Conservation (phyloP, 306 rosid genomes). For the Fragaria iinumae region DNA sequence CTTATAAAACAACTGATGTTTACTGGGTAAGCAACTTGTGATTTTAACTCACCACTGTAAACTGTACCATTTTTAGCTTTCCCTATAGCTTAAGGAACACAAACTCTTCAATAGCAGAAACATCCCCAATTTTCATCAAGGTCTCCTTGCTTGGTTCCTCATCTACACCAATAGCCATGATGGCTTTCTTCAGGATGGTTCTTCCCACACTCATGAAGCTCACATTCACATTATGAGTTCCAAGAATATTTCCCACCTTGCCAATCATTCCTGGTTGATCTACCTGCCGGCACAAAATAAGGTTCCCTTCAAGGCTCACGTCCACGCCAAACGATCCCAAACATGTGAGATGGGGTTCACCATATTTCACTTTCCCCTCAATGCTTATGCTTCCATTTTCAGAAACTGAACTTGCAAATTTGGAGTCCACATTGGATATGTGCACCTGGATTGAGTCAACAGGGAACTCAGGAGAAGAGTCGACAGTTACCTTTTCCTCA, state of each 20-base stretch:
- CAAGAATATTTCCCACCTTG: slow-evolving; percentile 70
- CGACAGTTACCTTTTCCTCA: slow-evolving; percentile 56
- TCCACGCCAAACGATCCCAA: slow-evolving; percentile 74
- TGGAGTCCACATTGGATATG: slow-evolving; percentile 62
- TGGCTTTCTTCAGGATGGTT: slow-evolving; percentile 52
- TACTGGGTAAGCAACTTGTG: background rate
- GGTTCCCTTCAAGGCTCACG: slow-evolving; percentile 84
- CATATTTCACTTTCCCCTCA: slow-evolving; percentile 83
- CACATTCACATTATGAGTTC: slow-evolving; percentile 67
- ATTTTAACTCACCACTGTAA: slow-evolving; percentile 5
- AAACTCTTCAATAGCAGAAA: slow-evolving; percentile 76
- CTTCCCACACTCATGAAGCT: slow-evolving; percentile 95
- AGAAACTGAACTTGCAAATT: slow-evolving; percentile 62
- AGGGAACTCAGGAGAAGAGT: slow-evolving; percentile 64
- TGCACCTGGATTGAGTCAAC: slow-evolving; percentile 67
- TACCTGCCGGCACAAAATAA: slow-evolving; percentile 70
- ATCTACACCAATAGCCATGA: slow-evolving; percentile 94
- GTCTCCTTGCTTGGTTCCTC: slow-evolving; percentile 66
- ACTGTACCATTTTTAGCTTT: background rate
- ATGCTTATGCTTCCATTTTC: slow-evolving; percentile 62
- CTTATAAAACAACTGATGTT: background rate
- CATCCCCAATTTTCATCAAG: slow-evolving; percentile 61
- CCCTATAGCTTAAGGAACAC: slow-evolving; percentile 70
- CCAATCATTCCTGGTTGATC: slow-evolving; percentile 98
- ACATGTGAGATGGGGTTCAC: slow-evolving; percentile 61